Conservation (phyloP, 2,329 filamentous ascomycete species). For the Mollisia scopiformis region DNA sequence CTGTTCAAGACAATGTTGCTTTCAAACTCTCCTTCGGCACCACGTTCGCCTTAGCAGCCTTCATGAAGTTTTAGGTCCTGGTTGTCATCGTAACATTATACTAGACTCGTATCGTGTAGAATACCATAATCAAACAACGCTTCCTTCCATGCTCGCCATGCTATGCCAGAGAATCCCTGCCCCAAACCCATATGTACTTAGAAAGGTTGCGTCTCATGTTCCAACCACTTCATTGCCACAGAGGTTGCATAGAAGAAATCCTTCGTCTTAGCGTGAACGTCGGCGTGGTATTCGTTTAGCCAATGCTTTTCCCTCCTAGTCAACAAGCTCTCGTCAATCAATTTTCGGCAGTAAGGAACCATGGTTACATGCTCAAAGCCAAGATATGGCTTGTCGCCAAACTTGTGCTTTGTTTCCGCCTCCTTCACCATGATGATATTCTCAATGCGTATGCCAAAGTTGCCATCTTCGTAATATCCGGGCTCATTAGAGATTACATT, state of each 20-base stretch:
- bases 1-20: conserved; percentile 39
- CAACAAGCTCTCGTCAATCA: conserved; percentile 77
- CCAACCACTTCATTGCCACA: conserved; percentile 77
- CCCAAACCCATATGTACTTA: conserved; percentile 9
- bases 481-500: conserved; percentile 97
- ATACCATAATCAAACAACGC: conserved; percentile 1
- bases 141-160: conserved; percentile 2
- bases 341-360: conserved; percentile 89
- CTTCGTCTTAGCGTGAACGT: conserved; percentile 82
- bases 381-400: conserved; percentile 91
- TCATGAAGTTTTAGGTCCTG: conserved; percentile 53
- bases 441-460: conserved; percentile 94
- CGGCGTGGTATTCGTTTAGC: conserved; percentile 83
- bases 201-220: conserved; percentile 77
- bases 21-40: conserved; percentile 63
- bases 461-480: conserved; percentile 95
- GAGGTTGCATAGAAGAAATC: conserved; percentile 74
- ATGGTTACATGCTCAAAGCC: conserved; percentile 98
- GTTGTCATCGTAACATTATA: not conserved
- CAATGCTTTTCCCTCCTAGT: conserved; percentile 77
- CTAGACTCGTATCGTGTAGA: not conserved
- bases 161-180: conserved; percentile 5
- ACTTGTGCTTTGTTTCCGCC: conserved; percentile 82
- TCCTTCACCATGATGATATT: conserved; percentile 93
- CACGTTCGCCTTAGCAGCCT: conserved; percentile 72